Evolutionary conservation across 169 alveolate genomes (phyloP).

Genomic region (Plasmodium cynomolgi): DNA sequence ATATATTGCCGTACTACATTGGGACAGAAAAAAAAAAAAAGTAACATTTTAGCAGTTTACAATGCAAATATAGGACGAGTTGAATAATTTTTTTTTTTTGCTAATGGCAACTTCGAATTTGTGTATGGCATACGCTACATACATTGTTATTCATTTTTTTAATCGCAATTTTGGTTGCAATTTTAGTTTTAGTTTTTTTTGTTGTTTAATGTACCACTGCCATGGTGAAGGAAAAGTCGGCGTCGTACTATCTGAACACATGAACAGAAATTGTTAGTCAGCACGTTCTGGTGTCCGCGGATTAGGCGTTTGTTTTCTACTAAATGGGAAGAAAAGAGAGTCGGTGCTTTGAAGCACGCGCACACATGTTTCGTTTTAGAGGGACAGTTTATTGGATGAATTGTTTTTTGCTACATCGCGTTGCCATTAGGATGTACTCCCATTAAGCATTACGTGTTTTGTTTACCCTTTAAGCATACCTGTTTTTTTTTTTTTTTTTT

Average conservation of each 20-base stretch:
- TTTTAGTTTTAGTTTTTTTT: background rate
- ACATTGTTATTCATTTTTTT: background rate
- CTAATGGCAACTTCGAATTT: background rate
- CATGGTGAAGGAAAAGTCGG: slow-evolving; percentile 27
- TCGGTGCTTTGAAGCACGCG: background rate
- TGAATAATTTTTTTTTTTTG: background rate
- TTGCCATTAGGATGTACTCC: background rate
- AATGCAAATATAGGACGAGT: background rate
- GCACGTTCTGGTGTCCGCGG: background rate
- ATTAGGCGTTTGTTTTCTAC: background rate
- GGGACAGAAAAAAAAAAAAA: slow-evolving; percentile 13
- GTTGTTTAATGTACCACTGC: slow-evolving; percentile 46
- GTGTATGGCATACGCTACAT: background rate
- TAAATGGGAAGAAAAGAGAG: background rate
- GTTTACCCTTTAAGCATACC: background rate
- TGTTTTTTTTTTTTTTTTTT: background rate
- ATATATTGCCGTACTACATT: slow-evolving; percentile 60
- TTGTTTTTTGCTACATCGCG: background rate
- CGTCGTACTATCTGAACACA: background rate
- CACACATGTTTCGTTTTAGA: background rate
- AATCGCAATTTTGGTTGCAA: background rate
- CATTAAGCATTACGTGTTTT: background rate
- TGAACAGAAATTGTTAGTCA: background rate
- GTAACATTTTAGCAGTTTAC: background rate
- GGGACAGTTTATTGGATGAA: background rate